Evolutionary conservation across 2,329 filamentous ascomycete genomes (phyloP).

Genomic region (Alternaria ethzedia): DNA sequence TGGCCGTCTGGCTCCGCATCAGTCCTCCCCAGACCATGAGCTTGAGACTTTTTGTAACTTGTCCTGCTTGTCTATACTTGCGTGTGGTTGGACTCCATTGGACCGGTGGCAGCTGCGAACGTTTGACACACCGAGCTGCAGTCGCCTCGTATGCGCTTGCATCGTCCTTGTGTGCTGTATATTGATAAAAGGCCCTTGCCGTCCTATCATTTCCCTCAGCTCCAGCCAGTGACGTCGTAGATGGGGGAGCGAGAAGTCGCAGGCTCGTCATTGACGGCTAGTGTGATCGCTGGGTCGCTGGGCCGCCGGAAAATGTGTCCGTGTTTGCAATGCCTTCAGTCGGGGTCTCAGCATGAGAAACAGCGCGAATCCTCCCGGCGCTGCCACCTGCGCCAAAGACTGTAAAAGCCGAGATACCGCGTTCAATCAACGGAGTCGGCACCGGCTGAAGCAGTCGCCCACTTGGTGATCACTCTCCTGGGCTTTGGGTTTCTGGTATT

Average conservation of each 20-base stretch:
- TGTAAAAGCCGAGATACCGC: not conserved
- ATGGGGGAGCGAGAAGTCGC: not conserved
- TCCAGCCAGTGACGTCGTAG: not conserved
- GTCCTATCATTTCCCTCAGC: no score
- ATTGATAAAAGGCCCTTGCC: no score
- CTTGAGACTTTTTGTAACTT: no score
- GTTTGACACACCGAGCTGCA: not conserved
- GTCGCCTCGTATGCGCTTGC: not conserved
- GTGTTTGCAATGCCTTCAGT: accelerated
- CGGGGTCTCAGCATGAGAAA: not conserved
- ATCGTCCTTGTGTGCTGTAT: not conserved
- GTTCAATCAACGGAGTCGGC: not conserved
- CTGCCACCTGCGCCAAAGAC: not conserved
- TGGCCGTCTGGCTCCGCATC: not conserved
- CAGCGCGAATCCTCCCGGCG: not conserved
- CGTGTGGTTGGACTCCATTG: not conserved
- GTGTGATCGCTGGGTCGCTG: not conserved
- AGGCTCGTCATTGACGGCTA: not conserved
- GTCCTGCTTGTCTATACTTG: not conserved
- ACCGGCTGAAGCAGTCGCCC: not conserved
- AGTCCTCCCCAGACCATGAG: not conserved
- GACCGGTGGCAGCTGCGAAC: not conserved
- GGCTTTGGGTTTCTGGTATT: not conserved
- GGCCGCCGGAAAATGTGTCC: not conserved
- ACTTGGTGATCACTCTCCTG: not conserved